Evolutionary conservation across 148 eudicot genomes (phyloP), one percentile per base, ranked within the genome.

Genomic region (Rhododendron williamsianum): DNA sequence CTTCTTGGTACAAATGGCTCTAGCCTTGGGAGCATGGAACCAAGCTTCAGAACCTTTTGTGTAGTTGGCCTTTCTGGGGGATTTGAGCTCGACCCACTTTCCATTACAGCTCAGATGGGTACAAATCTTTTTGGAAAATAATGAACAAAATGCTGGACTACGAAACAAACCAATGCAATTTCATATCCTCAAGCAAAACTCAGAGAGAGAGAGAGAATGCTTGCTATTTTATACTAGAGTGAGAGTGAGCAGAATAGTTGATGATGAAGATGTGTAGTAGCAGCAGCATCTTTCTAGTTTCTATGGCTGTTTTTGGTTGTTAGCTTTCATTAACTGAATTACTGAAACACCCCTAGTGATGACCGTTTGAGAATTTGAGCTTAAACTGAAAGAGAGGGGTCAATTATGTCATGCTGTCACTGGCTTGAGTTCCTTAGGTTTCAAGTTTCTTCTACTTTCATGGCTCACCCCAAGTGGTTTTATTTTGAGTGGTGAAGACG

Each of bases 1-100:
- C 85, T 91, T 80, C 86, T 87, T 38, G 97, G 92, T 82, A 90
- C 89, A 91, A 95, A 96, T 45, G 96, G 94, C 52, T 95, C 96
- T 45, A 95, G 83, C 33, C 85, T 90, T 21, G 92, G 88, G 25
- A 76, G 71, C 81, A 85, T 85, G n/a, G 94, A 88, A 33, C 92
- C 91, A n/a, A 83, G 82, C 79, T 88, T 88, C 36, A 36, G 43
- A 78, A 85, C 90, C 88, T 89, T 90, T 84, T 81, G 77, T 23
- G 79, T 87, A n/a, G 67, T 82, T 74, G 81, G 86, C 69, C 86
- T 91, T 21, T 88, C 86, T 81, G 65, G 88, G 76, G 90, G 80
- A 87, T 86, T 90, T 88, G 93, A 90, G 87, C 92, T 94, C 86
- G 92, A 92, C 94, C 95, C 94, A 87, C 86, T 81, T 85, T 91